These are phyloP conservation scores for Silene uniflora DNA, from an alignment of 148 eudicot genomes.

Conservation along the genomic window DNA sequence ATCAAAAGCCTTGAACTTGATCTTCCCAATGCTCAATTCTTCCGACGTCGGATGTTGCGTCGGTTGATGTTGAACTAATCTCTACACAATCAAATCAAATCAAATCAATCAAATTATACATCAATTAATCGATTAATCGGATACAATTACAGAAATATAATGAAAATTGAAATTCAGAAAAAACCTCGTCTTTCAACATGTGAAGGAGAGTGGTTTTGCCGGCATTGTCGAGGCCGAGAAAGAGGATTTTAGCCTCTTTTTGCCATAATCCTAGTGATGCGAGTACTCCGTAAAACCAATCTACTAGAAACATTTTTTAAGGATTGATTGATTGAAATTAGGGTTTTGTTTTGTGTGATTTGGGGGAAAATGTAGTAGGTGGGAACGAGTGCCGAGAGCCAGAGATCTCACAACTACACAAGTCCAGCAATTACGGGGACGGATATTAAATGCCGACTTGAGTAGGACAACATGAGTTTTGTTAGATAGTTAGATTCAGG, in stretches of 20 bases:
- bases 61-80: conserved; percentile 70
- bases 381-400: neutral
- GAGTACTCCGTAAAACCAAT: conserved; percentile 42
- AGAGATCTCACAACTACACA: neutral
- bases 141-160: neutral
- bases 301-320: conserved; percentile 29
- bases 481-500: no score
- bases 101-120: neutral
- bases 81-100: conserved; percentile 27
- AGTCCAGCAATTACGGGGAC: no score
- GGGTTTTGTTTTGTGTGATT: neutral
- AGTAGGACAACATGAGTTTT: no score
- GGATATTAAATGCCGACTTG: no score
- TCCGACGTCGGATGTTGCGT: conserved; percentile 77
- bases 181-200: conserved; percentile 42
- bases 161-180: neutral
- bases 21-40: conserved; percentile 61
- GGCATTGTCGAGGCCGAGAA: conserved; percentile 47
- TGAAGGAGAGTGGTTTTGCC: conserved; percentile 45
- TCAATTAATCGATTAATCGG: neutral
- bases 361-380: neutral
- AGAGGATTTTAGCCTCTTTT: conserved; percentile 46
- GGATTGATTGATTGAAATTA: neutral
- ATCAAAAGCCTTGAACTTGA: conserved; percentile 74
- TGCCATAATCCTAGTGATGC: conserved; percentile 40